Conservation (phyloP, 768 basidiomycete species). For the Naganishia randhawae region DNA sequence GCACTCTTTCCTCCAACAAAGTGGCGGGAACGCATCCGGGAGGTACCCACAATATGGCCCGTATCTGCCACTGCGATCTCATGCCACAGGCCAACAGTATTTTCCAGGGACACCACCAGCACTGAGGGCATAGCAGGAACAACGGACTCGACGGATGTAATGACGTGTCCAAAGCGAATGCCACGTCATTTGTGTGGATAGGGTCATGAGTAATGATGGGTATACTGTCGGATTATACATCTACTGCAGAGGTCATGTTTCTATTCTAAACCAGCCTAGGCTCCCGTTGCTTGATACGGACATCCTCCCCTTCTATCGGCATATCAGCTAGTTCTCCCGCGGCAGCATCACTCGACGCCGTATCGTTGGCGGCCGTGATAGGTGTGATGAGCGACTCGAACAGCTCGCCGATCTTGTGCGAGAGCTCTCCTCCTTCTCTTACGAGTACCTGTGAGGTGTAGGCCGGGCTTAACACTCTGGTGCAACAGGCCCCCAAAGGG, state of each 20-base stretch:
- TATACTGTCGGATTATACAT: too few relatives aligned
- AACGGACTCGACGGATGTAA: too few relatives aligned
- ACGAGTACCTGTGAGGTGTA: constrained; percentile 20
- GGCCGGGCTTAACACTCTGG: too few relatives aligned
- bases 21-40: too few relatives aligned
- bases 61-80: too few relatives aligned
- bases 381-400: constrained; percentile 8
- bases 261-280: neutral
- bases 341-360: neutral
- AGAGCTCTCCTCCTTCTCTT: constrained; percentile 5
- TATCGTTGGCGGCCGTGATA: neutral
- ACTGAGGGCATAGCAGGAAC: too few relatives aligned
- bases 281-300: neutral
- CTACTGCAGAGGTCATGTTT: too few relatives aligned
- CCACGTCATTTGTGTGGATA: neutral
- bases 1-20: too few relatives aligned
- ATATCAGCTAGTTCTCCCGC: neutral
- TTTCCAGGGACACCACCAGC: too few relatives aligned
- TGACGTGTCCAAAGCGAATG: neutral
- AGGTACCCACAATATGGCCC: too few relatives aligned
- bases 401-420: constrained; percentile 18
- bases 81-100: too few relatives aligned
- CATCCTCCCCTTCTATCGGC: neutral
- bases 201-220: neutral
- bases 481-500: too few relatives aligned